Conservation (phyloP, 192 early-diverging fungal species). For the Coemansia sp. region DNA sequence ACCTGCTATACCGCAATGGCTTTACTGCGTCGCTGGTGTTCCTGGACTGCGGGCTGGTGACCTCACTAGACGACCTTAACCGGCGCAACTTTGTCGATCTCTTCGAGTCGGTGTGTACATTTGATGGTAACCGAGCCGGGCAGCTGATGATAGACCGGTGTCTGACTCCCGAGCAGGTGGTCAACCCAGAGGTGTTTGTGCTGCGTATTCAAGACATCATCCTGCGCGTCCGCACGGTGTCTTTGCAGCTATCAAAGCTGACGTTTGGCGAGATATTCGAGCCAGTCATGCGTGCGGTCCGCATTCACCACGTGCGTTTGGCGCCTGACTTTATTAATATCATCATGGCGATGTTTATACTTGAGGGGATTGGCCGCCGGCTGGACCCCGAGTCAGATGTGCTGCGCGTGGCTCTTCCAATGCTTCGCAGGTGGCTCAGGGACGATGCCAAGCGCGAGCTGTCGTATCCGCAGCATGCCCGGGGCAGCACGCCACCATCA, state of each 20-base stretch:
- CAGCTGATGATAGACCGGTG: constrained; percentile 87
- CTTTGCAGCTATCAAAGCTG: constrained; percentile 76
- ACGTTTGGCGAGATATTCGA: constrained; percentile 79
- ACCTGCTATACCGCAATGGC: constrained; percentile 60
- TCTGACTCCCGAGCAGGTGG: constrained; percentile 64
- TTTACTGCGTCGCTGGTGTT: constrained; percentile 78
- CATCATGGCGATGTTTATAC: constrained; percentile 83
- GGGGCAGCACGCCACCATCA: neutral
- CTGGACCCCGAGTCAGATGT: constrained; percentile 91
- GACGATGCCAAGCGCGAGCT: constrained; percentile 37
- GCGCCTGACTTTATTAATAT: constrained; percentile 97
- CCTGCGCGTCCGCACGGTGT: constrained; percentile 63
- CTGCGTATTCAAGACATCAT: constrained; percentile 80
- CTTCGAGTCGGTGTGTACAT: constrained; percentile 81
- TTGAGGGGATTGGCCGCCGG: constrained; percentile 92
- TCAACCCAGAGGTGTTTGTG: constrained; percentile 76
- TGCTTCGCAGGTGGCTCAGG: constrained; percentile 58
- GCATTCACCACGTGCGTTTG: constrained; percentile 88
- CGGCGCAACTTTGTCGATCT: constrained; percentile 90
- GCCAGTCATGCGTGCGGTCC: constrained; percentile 80
- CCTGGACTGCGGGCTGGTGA: constrained; percentile 91
- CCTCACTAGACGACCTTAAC: constrained; percentile 67
- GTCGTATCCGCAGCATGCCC: constrained; percentile 9
- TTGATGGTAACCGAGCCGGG: constrained; percentile 81
- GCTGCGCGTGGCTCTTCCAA: constrained; percentile 74